Conservation (phyloP, 2,329 filamentous ascomycete genomes). For the Bipolaris gigantea region DNA sequence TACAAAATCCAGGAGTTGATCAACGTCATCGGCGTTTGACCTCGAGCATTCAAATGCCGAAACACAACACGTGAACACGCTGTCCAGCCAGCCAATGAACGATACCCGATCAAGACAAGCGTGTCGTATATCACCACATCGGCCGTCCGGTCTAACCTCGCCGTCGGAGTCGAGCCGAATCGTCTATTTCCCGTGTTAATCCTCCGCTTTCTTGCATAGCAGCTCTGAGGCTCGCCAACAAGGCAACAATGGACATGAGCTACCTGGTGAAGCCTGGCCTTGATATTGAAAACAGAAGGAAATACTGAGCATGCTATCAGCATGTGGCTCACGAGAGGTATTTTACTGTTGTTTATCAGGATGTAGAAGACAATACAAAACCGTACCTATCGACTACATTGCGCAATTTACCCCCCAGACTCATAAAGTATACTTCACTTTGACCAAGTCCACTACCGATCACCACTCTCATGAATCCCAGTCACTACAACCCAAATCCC, state of each 20-base stretch:
- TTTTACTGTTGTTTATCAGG: neutral
- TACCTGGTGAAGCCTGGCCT: constrained; percentile 1
- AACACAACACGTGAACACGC: constrained; percentile 8
- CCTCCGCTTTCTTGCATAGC: neutral
- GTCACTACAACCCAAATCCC: neutral
- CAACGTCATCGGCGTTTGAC: constrained; percentile 9
- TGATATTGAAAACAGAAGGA: neutral
- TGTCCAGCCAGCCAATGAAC: neutral
- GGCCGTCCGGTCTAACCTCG: neutral
- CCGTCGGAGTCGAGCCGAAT: neutral
- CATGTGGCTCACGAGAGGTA: neutral
- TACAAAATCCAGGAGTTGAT: neutral
- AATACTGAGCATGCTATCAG: neutral
- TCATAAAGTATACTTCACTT: neutral
- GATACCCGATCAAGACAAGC: neutral
- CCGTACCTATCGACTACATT: neutral
- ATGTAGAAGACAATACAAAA: neutral
- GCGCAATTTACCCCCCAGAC: neutral
- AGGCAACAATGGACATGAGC: constrained; percentile 2
- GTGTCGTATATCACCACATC: neutral
- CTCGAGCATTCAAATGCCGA: constrained; percentile 16
- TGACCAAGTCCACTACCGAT: no score
- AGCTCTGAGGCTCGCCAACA: constrained; percentile 2
- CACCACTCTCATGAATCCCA: neutral
- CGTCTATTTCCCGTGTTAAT: neutral